Conservation (phyloP, 2,329 filamentous ascomycete genomes). For the Exophiala sp. region DNA sequence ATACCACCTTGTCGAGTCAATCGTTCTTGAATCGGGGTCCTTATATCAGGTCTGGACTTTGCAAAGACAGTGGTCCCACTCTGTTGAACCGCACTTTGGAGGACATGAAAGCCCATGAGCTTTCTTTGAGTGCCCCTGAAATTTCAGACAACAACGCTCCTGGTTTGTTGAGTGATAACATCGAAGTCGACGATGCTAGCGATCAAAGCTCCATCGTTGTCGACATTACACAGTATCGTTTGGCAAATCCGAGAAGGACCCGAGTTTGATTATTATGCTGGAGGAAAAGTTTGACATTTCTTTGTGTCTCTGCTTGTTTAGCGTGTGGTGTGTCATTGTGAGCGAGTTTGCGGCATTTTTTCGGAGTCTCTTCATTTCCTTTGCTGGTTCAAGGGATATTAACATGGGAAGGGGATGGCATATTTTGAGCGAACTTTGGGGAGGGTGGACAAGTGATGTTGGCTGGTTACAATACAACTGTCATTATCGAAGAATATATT, state of each 20-base stretch:
- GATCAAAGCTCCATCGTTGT: slow-evolving; percentile 24
- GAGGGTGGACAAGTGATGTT: too few species aligned
- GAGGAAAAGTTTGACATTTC: not conserved
- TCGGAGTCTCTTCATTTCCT: slow-evolving; percentile 2
- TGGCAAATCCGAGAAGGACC: slow-evolving; percentile 18
- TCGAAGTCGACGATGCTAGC: slow-evolving; percentile 27
- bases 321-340: not conserved
- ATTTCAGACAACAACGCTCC: not conserved
- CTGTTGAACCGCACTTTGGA: slow-evolving; percentile 10
- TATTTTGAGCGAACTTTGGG: not conserved
- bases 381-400: slow-evolving; percentile 1
- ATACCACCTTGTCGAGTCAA: slow-evolving; percentile 10
- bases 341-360: slow-evolving; percentile 12
- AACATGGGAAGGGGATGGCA: not conserved
- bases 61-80: too few species aligned
- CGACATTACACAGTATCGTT: slow-evolving; percentile 23
- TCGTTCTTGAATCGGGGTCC: not conserved
- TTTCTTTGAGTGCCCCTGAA: slow-evolving; percentile 10
- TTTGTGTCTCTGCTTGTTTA: slow-evolving; percentile 2
- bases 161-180: slow-evolving; percentile 13
- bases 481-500: too few species aligned
- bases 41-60: too few species aligned
- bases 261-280: slow-evolving; percentile 1
- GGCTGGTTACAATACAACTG: too few species aligned
- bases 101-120: slow-evolving; percentile 13